Percentiles rank a stretch among this genome's conserved stretches.
Evolutionary conservation across 805 yeast genomes (phyloP).

Genomic region (Candida xiaguanensis): DNA sequence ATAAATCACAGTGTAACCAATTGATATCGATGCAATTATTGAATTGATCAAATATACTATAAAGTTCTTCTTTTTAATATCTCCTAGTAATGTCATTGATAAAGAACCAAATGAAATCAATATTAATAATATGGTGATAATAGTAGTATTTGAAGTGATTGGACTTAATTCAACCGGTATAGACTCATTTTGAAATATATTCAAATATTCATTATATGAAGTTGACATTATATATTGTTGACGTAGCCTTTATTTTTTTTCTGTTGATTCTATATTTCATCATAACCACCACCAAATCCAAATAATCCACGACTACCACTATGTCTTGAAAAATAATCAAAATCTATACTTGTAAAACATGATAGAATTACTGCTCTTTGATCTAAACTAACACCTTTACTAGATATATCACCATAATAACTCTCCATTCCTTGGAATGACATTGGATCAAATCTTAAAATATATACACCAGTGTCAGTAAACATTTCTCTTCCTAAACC

Average conservation of each 20-base stretch:
- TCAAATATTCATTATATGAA: slow-evolving; percentile 23
- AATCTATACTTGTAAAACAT: slow-evolving; percentile 88
- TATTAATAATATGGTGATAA: slow-evolving; percentile 20
- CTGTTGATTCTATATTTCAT: slow-evolving; percentile 3
- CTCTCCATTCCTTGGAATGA: slow-evolving; percentile 58
- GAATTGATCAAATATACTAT: slow-evolving; percentile 25
- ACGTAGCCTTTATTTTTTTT: not conserved
- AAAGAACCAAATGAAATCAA: slow-evolving; percentile 27
- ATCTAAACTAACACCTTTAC: slow-evolving; percentile 60
- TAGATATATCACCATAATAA: slow-evolving; percentile 39
- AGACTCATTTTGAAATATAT: slow-evolving; percentile 18
- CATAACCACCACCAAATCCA: slow-evolving; percentile 17
- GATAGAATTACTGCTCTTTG: slow-evolving; percentile 85
- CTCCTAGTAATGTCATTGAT: slow-evolving; percentile 26
- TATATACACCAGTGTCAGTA: slow-evolving; percentile 93
- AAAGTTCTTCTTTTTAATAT: slow-evolving; percentile 22
- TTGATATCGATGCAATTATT: slow-evolving; percentile 31
- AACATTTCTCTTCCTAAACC: slow-evolving; percentile 90
- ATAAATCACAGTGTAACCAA: slow-evolving; percentile 35
- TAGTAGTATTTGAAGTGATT: slow-evolving; percentile 15
- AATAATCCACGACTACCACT: slow-evolving; percentile 54
- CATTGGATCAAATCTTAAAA: slow-evolving; percentile 75
- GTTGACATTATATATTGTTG: slow-evolving; percentile 12
- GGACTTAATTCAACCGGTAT: slow-evolving; percentile 20
- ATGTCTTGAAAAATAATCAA: slow-evolving; percentile 95